Base-by-base conservation (phyloP, 305 asterid species). In the Fraxinus baroniana region DNA sequence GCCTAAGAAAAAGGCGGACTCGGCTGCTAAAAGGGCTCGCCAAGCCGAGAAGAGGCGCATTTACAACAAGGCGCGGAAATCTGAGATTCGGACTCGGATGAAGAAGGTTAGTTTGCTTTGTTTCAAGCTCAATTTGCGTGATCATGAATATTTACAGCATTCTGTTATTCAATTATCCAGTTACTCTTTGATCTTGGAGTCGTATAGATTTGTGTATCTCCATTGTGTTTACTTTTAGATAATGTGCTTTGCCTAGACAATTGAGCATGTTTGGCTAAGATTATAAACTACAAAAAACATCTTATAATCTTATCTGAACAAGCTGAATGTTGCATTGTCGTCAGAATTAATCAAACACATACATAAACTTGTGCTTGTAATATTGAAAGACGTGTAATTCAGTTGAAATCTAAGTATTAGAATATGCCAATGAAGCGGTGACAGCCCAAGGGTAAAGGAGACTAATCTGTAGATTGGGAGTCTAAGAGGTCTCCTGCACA, bases 1-100 rank as follows among this genome's bases (percentile, higher is more conserved):
- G 80, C 90, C 92, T 0, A 74, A 73, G 57, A 94, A 92, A 89
- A 95, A 92, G 87, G 86, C 98, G 4, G 99, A 95, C 84, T 93
- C 98, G 30, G 98, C 99, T 13, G 99, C 98, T 18, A 95, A 95
- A 89, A 92, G 99, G 87, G 98, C 95, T 82, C 97, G 98, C 1
- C 99, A 94, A 80, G 89, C 98, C 9, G 98, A 96, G 92, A 94
- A 95, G 92, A 92, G 97, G 86, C 87, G 98, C 36, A 2, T 93
- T 28, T 93, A 91, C 79, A 78, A 96, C 79, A 96, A 92, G 85
- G 89, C 95, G 6, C 72, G 74, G 76, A 96, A 96, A 84, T 96
- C 99, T 68, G 99, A 96, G 82, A 72, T 91, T 62, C 91, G 85
- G 86, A 96, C 99, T 83, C 90, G 99, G 37, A 96, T 96, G 97